phyloP scores from a whole-genome alignment of 2,329 filamentous ascomycete genomes.

The Colletotrichum chlorophyti region DNA sequence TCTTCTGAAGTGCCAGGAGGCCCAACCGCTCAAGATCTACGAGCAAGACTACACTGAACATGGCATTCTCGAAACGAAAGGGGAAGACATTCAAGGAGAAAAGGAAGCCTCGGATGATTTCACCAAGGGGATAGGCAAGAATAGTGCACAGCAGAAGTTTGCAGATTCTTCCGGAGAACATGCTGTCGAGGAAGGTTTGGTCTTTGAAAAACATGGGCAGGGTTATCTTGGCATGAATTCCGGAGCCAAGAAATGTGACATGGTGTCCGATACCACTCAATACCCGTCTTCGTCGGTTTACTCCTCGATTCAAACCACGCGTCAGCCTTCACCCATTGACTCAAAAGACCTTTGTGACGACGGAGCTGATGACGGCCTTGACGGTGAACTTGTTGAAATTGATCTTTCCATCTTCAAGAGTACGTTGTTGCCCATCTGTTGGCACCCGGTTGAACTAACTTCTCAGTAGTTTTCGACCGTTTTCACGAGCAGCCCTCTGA shows the following conservation, averaged over 20 bases:
- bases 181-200: no score
- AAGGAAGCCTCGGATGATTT: no score
- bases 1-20: no score
- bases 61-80: no score
- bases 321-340: background rate
- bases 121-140: no score
- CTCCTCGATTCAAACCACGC: conserved; percentile 17
- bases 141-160: no score
- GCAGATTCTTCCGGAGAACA: no score
- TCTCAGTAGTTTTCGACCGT: background rate
- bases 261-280: background rate
- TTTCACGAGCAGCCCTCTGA: conserved; percentile 29
- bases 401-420: conserved; percentile 43
- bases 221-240: no score
- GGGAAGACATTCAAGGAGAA: no score
- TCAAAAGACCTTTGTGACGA: conserved; percentile 1
- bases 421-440: conserved; percentile 27
- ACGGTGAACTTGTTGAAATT: conserved; percentile 42
- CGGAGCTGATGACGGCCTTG: background rate
- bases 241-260: background rate
- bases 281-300: conserved; percentile 25
- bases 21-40: no score
- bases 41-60: no score
- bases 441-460: background rate
- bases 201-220: no score